Evolutionary conservation across 2,329 filamentous ascomycete genomes (phyloP).

Genomic region (Colletotrichum zoysiae): DNA sequence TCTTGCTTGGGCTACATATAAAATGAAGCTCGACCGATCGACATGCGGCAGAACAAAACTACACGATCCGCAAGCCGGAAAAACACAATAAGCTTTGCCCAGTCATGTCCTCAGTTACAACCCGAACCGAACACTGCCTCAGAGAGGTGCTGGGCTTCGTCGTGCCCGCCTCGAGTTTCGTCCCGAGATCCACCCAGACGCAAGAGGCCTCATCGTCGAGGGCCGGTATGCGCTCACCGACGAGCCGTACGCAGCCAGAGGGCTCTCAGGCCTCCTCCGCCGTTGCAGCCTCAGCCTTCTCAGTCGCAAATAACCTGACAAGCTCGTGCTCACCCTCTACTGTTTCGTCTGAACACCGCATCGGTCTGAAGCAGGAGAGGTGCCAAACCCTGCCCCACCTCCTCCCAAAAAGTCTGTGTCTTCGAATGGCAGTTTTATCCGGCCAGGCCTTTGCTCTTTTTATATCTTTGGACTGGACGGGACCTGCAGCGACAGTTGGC

Average conservation of each 20-base stretch:
- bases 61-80: background rate
- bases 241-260: background rate
- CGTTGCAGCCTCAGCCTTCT: background rate
- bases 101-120: background rate
- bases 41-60: background rate
- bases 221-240: background rate
- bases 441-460: background rate
- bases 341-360: conserved; percentile 16
- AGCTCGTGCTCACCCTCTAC: background rate
- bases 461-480: background rate
- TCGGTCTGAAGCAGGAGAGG: background rate
- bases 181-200: conserved; percentile 13
- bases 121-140: background rate
- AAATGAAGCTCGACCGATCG: background rate
- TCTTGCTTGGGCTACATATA: background rate
- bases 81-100: background rate
- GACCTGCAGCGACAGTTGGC: too few species aligned
- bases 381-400: background rate
- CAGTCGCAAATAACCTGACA: background rate
- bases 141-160: background rate
- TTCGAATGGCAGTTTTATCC: conserved; percentile 2
- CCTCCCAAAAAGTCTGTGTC: background rate
- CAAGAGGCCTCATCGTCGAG: background rate
- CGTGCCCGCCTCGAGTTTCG: conserved; percentile 8
- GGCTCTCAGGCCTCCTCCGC: background rate